phyloP scores from a whole-genome alignment of 352 stramenopile genomes.

The Pythium aristosporum region DNA sequence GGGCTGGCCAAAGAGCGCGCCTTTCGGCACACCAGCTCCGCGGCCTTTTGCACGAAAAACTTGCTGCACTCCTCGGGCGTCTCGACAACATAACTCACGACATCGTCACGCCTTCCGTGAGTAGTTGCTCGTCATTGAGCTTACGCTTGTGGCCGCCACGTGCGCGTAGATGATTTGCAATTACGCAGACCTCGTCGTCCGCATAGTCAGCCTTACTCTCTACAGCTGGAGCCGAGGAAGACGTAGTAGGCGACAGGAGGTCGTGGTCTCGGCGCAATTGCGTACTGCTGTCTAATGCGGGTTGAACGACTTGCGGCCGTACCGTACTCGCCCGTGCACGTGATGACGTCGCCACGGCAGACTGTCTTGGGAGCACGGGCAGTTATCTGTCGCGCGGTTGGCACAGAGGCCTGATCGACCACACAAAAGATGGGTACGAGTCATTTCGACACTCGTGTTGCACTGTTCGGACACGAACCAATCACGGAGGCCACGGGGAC shows the following conservation, averaged over 20 bases:
- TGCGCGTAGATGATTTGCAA: conserved; percentile 40
- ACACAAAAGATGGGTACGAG: conserved; percentile 18
- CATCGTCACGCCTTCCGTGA: conserved; percentile 27
- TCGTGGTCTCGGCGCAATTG: conserved; percentile 46
- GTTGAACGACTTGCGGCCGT: conserved; percentile 22
- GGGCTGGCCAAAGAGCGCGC: conserved; percentile 72
- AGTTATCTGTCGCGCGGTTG: conserved; percentile 1
- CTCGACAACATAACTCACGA: conserved; percentile 74
- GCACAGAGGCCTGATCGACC: conserved; percentile 21
- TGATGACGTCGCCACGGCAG: conserved; percentile 11
- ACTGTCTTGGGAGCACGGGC: conserved; percentile 6
- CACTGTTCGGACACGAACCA: not conserved
- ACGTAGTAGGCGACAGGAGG: conserved; percentile 7
- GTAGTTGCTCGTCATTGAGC: conserved; percentile 34
- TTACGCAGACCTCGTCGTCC: conserved; percentile 63
- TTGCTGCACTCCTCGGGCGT: conserved; percentile 72
- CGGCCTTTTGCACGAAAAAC: conserved; percentile 73
- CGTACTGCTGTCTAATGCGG: too few species aligned
- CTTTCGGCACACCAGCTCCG: conserved; percentile 69
- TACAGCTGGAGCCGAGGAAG: not conserved
- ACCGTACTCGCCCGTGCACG: conserved; percentile 13
- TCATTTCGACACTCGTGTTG: conserved; percentile 20
- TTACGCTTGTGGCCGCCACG: conserved; percentile 56
- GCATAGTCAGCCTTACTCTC: conserved; percentile 31
- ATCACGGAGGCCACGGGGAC: not conserved